Evolutionary conservation across 306 rosid species (phyloP).

Genomic region (Bauhinia variegata): DNA sequence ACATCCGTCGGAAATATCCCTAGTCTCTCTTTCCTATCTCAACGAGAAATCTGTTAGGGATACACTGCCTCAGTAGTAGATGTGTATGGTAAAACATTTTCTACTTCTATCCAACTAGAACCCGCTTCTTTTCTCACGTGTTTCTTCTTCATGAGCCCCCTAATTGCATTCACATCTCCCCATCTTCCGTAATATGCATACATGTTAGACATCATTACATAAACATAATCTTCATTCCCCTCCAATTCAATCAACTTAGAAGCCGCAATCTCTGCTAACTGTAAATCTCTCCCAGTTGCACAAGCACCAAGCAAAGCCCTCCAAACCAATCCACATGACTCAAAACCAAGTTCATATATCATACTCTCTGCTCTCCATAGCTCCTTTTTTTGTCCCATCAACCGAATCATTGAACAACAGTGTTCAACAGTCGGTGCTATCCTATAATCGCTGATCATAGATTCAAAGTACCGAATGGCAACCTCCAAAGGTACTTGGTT

Average conservation of each 20-base stretch:
- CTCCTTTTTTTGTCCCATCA: conserved; percentile 75
- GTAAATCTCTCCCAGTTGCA: conserved; percentile 45
- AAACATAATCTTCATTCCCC: conserved; percentile 56
- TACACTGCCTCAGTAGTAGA: neutral
- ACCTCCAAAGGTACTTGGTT: conserved; percentile 48
- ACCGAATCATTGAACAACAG: conserved; percentile 67
- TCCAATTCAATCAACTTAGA: conserved; percentile 60
- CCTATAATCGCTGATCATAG: conserved; percentile 53
- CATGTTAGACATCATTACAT: conserved; percentile 63
- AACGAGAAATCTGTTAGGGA: neutral
- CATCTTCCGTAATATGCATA: conserved; percentile 64
- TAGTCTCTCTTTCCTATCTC: neutral
- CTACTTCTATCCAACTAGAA: conserved; percentile 61
- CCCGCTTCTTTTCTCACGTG: conserved; percentile 62
- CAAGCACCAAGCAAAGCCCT: conserved; percentile 74
- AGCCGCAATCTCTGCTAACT: conserved; percentile 59
- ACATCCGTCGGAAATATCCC: too few species aligned
- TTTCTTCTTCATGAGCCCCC: conserved; percentile 56
- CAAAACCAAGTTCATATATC: conserved; percentile 62
- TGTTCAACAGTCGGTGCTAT: conserved; percentile 66
- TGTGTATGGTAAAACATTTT: conserved; percentile 20
- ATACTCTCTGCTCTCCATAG: conserved; percentile 50
- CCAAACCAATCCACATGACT: conserved; percentile 58
- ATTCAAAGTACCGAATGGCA: conserved; percentile 42
- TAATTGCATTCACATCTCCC: conserved; percentile 61